phyloP scores from a whole-genome alignment of 257 asterid genomes.

The Thymus quinquecostatus region DNA sequence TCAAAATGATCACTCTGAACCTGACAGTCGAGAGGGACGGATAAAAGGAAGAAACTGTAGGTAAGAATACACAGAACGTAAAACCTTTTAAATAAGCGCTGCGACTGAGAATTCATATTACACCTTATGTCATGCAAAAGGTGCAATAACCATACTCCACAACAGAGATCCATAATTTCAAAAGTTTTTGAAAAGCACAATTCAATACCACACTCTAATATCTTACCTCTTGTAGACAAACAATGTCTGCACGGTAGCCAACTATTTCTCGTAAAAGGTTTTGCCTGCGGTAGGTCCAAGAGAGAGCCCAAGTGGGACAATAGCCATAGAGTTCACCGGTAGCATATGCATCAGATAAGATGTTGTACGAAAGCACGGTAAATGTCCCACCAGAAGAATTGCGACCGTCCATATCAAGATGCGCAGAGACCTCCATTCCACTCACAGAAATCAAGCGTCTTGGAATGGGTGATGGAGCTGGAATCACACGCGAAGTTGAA shows the following conservation, averaged over 20 bases:
- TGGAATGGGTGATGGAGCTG: constrained; percentile 95
- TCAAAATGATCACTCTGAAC: constrained; percentile 93
- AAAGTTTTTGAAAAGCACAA: constrained; percentile 16
- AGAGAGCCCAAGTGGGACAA: constrained; percentile 98
- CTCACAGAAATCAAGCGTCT: constrained; percentile 78
- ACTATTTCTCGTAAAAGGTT: constrained; percentile 91
- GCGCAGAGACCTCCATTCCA: constrained; percentile 68
- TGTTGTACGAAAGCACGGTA: constrained; percentile 95
- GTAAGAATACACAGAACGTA: neutral
- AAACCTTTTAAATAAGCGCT: neutral
- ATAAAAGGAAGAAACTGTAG: neutral
- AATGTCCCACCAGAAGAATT: constrained; percentile 70
- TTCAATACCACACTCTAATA: neutral
- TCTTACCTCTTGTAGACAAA: constrained; percentile 96
- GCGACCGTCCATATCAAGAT: constrained; percentile 64
- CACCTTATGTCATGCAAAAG: constrained; percentile 5
- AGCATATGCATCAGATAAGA: constrained; percentile 78
- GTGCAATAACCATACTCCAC: neutral
- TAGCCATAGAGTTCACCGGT: constrained; percentile 73
- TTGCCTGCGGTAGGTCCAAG: constrained; percentile 97
- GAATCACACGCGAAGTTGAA: constrained; percentile 80
- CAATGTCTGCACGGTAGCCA: constrained; percentile 89
- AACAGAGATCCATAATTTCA: neutral
- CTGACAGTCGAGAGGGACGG: constrained; percentile 45
- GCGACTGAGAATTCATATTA: neutral